Conservation (phyloP, 192 early-diverging fungal species). For the Umbelopsis vinacea region DNA sequence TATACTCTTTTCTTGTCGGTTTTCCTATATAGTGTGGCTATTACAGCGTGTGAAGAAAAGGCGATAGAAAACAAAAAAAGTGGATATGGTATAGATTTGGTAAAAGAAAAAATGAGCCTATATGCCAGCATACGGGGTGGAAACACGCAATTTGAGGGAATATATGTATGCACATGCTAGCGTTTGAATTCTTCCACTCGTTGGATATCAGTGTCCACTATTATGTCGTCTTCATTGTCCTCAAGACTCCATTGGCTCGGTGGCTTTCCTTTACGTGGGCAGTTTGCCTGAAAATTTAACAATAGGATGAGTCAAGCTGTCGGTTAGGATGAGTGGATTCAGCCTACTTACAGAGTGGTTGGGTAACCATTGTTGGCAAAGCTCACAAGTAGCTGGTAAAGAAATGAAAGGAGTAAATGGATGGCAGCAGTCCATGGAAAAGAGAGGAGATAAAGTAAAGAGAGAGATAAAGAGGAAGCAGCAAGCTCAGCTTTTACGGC, state of each 20-base stretch:
- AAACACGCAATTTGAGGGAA: background rate
- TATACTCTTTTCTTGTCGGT: too few relatives aligned
- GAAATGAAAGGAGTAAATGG: background rate
- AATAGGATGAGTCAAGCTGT: background rate
- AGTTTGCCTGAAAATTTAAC: constrained; percentile 22
- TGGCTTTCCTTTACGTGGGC: constrained; percentile 32
- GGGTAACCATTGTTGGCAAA: constrained; percentile 37
- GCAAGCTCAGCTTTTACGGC: background rate
- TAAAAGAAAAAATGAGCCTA: background rate
- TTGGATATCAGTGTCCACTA: background rate
- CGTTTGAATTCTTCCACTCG: background rate
- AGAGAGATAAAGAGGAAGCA: background rate
- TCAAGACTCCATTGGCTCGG: constrained; percentile 31
- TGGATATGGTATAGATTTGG: too few relatives aligned
- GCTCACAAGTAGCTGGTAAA: constrained; percentile 37
- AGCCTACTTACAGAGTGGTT: constrained; percentile 28
- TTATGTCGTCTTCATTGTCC: background rate
- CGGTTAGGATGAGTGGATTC: background rate
- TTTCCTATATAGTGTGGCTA: too few relatives aligned
- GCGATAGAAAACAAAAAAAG: background rate
- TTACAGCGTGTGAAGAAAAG: background rate
- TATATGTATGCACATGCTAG: background rate
- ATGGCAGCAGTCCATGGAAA: background rate
- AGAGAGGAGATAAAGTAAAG: background rate
- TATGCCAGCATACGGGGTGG: constrained; percentile 6